Conservation (phyloP, 768 basidiomycete genomes). For the Daedaleopsis sinensis region DNA sequence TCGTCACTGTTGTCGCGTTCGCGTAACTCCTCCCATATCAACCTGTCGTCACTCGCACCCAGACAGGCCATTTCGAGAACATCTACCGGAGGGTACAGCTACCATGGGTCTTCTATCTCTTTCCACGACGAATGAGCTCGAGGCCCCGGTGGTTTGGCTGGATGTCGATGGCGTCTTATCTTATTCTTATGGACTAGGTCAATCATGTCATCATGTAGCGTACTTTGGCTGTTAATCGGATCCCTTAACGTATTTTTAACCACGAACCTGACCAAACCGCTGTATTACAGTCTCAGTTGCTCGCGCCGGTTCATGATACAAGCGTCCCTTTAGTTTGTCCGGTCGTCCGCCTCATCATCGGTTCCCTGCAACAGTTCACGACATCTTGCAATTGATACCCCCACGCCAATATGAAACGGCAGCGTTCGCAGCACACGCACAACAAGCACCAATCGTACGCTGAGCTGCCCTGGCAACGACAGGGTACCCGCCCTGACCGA, state of each 20-base stretch:
- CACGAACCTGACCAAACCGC: too few species aligned
- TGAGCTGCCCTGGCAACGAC: conserved; percentile 4
- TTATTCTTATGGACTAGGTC: conserved; percentile 20
- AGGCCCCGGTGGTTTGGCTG: background rate
- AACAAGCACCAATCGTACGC: background rate
- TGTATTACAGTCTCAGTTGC: too few species aligned
- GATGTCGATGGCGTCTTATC: background rate
- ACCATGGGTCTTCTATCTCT: conserved; percentile 9
- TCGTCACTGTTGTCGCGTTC: conserved; percentile 58
- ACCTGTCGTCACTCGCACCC: conserved; percentile 54
- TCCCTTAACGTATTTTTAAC: background rate
- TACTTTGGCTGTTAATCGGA: conserved; percentile 15
- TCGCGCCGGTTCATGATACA: too few species aligned
- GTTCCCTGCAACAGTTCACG: background rate
- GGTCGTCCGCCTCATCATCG: too few species aligned
- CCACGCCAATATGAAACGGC: background rate
- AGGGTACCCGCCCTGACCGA: background rate
- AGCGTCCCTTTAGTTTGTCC: too few species aligned
- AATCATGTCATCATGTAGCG: conserved; percentile 17
- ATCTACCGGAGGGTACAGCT: conserved; percentile 28
- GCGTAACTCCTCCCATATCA: conserved; percentile 68
- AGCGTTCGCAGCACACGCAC: background rate
- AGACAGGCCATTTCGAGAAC: conserved; percentile 46
- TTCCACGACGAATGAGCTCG: conserved; percentile 15
- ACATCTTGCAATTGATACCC: background rate